Base-by-base conservation (phyloP, 768 basidiomycete genomes). In the Lactifluus volemus region DNA sequence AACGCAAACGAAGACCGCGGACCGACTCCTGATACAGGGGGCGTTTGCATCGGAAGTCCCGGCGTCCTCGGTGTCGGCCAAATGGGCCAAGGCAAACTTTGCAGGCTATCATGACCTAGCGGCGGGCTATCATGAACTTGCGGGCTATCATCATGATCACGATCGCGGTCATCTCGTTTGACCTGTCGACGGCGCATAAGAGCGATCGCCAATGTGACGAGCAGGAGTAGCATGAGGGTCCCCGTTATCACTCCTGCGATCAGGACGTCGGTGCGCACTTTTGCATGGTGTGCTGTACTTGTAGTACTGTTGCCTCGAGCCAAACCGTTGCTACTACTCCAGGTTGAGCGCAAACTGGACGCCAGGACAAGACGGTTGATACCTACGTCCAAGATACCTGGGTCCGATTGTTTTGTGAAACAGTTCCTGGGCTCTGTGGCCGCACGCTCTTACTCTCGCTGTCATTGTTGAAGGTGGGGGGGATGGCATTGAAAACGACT, bases 11-110 rank as follows among this genome's bases (percentile, higher is more conserved):
- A 49, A 15, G 25, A 41, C 12, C 10, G 11, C 12, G 51, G 44
- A 12, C n/a, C n/a, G 29, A 61, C 38, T 29, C 42, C 34, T n/a
- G n/a, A 3, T 11, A 14, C 5, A 14, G 42, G 21, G 12, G 59
- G 49, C 6, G 41, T 6, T 42, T 65, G 64, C 8, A 63, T 55
- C 3, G 64, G 61, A 19, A 65, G 51, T 3, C 0, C 19, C 4
- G 61, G 64, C 6, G 62, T 59, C 49, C 1, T 29, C 1, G 50
- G 53, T 30, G 10, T 9, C 32, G 2, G 11, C 34, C 36, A 17
- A 19, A 59, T 17, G 14, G n/a, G 21, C 34, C 32, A 44, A 12
- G 12, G 38, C 38, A 11, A 3, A 11, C 38, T 8, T 3, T 25
- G 25, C 25, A 25, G 25, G 25, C 25, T 25, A 25, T 25, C 25